Evolutionary conservation across 73 alveolate genomes (phyloP), one percentile per base, ranked within the genome.

Genomic region (Uronychia binucleata): DNA sequence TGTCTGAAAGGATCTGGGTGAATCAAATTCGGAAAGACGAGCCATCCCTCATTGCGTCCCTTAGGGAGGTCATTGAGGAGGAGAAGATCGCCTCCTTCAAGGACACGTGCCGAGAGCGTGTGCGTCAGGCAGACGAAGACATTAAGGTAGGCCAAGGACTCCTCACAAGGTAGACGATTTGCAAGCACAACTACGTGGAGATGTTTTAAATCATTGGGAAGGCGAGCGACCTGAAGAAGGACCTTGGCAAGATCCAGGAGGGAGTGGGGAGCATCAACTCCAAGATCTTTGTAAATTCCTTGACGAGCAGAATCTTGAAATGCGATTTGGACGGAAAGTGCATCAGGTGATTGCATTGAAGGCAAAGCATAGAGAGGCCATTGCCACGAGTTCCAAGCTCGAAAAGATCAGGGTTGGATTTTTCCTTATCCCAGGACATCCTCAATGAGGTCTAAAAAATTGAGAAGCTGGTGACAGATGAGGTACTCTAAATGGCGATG

Each of bases 171-270:
- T 82, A 82, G 88, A 83, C 34, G 31, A 26, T 83, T 19, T 83
- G 90, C 33, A 83, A 83, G 46, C 74, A 83, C 80, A 83, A 83
- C 33, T 83, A 83, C 75, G 26, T 75, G 78, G 90, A 83, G 59
- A 58, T 83, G 30, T 34, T 83, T 26, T 46, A 83, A 35, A 29
- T 76, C 13, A 26, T 83, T 29, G 26, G 59, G 26, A 33, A 59
- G 30, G 90, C 75, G 8, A 5, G 58, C 28, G 30, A 75, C 26
- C 77, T 83, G 34, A 83, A 83, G 75, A 74, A 83, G 19, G 83
- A 76, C 33, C 34, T 83, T 1, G 74, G 30, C 30, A 27, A n/a
- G 14, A 83, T 83, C 28, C 31, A 75, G 13, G 31, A 11, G 46
- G 82, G 74, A 29, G n/a, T 82, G 19, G n/a, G 46, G 11, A 79